These are phyloP conservation scores for Rutstroemia sp. DNA, from an alignment of 2,329 filamentous ascomycete genomes.

Conservation along the genomic window DNA sequence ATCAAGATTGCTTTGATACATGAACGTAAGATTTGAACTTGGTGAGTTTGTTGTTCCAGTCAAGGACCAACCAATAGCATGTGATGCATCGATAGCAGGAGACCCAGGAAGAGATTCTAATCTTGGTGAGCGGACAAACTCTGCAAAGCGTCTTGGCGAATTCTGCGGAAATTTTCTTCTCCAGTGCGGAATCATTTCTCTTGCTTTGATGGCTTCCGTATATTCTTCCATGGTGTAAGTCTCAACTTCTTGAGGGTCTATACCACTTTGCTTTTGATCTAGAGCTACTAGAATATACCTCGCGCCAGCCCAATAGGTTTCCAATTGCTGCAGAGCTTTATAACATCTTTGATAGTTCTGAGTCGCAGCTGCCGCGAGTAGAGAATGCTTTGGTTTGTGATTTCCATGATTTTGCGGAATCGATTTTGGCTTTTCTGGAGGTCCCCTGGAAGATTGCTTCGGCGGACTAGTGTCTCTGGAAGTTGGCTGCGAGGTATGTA, in stretches of 20 bases:
- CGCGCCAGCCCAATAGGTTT: constrained; percentile 79
- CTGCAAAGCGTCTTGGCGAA: constrained; percentile 16
- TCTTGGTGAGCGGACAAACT: constrained; percentile 35
- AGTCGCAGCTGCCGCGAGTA: constrained; percentile 73
- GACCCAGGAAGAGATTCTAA: constrained; percentile 39
- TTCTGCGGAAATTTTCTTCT: constrained; percentile 21
- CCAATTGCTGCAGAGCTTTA: constrained; percentile 72
- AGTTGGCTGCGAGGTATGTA: constrained; percentile 57
- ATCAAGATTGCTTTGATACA: constrained; percentile 43
- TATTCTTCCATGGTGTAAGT: constrained; percentile 63
- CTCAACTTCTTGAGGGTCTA: constrained; percentile 53
- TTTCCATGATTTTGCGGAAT: constrained; percentile 24
- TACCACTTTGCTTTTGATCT: constrained; percentile 81
- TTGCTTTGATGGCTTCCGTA: constrained; percentile 56
- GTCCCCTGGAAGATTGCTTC: not conserved
- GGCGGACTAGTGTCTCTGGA: constrained; percentile 43
- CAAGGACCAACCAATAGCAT: constrained; percentile 76
- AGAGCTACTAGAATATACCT: constrained; percentile 81
- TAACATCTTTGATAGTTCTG: constrained; percentile 86
- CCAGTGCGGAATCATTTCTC: constrained; percentile 35
- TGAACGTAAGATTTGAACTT: constrained; percentile 72
- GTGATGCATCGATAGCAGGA: constrained; percentile 35
- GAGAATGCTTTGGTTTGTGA: constrained; percentile 52
- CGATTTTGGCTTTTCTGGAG: constrained; percentile 9
- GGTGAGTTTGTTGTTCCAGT: constrained; percentile 82